phyloP scores from a whole-genome alignment of 1,284 basidiomycete genomes.

The Athelia sp. region DNA sequence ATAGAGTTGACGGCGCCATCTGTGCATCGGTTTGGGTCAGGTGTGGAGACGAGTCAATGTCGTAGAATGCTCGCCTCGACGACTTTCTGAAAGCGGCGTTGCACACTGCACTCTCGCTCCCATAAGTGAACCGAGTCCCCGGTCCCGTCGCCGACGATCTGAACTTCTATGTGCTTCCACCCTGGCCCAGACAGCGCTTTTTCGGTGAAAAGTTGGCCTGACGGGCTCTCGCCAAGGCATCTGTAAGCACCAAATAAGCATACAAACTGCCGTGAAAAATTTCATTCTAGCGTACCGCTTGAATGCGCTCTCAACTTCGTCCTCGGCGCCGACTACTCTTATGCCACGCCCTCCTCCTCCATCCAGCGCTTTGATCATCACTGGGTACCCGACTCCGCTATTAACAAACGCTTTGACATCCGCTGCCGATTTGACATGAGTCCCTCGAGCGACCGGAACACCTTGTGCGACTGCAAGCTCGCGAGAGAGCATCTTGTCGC shows the following conservation, averaged over 20 bases:
- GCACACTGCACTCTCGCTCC: constrained; percentile 69
- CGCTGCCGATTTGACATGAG: constrained; percentile 39
- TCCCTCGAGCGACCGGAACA: constrained; percentile 56
- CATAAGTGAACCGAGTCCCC: constrained; percentile 61
- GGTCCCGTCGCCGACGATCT: constrained; percentile 63
- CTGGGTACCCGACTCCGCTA: constrained; percentile 46
- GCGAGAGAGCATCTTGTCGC: constrained; percentile 60
- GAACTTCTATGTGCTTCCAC: constrained; percentile 66
- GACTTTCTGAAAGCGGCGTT: constrained; percentile 71
- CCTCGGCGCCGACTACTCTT: constrained; percentile 44
- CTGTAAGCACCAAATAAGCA: not conserved
- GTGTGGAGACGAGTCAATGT: constrained; percentile 41
- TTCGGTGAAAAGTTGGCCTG: constrained; percentile 59
- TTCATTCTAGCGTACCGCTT: constrained; percentile 29
- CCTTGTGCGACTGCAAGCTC: constrained; percentile 42
- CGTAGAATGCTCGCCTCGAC: constrained; percentile 64
- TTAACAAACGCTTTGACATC: constrained; percentile 42
- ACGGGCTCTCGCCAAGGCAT: constrained; percentile 39
- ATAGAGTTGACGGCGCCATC: constrained; percentile 19
- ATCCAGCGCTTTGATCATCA: constrained; percentile 66
- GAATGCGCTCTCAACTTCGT: constrained; percentile 29
- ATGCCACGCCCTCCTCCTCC: constrained; percentile 76
- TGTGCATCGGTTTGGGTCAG: constrained; percentile 1
- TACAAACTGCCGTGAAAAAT: constrained; percentile 41
- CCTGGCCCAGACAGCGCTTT: constrained; percentile 50